phyloP scores from a whole-genome alignment of 495 filamentous ascomycete genomes.

The Tuber melanosporum region DNA sequence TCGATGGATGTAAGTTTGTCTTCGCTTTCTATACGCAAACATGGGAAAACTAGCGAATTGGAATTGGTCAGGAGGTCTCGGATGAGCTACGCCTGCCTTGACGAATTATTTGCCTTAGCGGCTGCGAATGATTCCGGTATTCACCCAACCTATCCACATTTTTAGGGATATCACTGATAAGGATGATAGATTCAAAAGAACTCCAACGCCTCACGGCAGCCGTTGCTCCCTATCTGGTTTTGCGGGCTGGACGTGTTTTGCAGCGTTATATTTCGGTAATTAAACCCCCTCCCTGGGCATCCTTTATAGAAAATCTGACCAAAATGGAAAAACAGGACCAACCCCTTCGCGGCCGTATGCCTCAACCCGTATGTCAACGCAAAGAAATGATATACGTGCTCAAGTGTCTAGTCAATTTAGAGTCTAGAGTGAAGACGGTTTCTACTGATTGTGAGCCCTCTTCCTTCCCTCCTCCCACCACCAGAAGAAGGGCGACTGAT shows the following conservation, averaged over 20 bases:
- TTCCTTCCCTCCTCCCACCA: not conserved
- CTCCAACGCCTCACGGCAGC: slow-evolving; percentile 59
- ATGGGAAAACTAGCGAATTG: slow-evolving; percentile 36
- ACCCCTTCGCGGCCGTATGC: slow-evolving; percentile 83
- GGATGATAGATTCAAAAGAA: slow-evolving; percentile 25
- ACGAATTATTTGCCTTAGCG: slow-evolving; percentile 72
- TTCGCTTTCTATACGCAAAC: slow-evolving; percentile 14
- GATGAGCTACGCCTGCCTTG: slow-evolving; percentile 73
- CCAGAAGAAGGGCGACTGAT: not conserved
- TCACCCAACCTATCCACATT: not conserved
- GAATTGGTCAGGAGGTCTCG: slow-evolving; percentile 47
- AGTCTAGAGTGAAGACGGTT: slow-evolving; percentile 65
- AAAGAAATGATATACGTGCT: slow-evolving; percentile 70
- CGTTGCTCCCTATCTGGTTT: slow-evolving; percentile 74
- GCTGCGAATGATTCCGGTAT: slow-evolving; percentile 44
- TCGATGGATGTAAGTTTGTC: slow-evolving; percentile 16
- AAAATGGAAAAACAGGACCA: slow-evolving; percentile 54
- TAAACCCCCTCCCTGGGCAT: not conserved
- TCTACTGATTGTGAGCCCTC: slow-evolving; percentile 22
- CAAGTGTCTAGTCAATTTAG: slow-evolving; percentile 55
- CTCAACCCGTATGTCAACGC: slow-evolving; percentile 75
- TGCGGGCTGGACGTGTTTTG: slow-evolving; percentile 71
- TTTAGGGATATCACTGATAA: slow-evolving; percentile 8
- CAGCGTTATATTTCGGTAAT: slow-evolving; percentile 64
- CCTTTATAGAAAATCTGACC: not conserved